Evolutionary conservation across 805 yeast genomes (phyloP), one percentile per base, ranked within the genome.

Genomic region (Myxozyma monticola): DNA sequence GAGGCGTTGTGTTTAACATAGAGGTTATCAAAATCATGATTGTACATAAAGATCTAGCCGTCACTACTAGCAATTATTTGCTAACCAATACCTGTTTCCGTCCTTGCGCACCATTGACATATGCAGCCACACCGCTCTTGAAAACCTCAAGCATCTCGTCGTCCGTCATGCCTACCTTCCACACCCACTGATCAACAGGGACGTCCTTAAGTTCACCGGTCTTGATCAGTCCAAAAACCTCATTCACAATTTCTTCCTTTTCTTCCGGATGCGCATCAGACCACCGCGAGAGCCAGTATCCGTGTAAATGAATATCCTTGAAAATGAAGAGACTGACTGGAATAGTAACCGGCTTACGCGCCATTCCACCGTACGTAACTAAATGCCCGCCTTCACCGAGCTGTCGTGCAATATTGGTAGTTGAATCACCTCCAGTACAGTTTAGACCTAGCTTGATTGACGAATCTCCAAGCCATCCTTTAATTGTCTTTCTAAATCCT

Each of bases 351-450:
- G 99, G 99, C 70, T 88, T 90, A 75, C 84, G 82, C 2, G 97
- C 88, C 99, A 93, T 93, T 33, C 96, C 98, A 29, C 99, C 99
- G 65, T 93, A 93, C 1, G 98, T 88, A 60, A 89, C 79, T 74
- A 93, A 72, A 41, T 82, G 77, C 1, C 93, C 96, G 60, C 86
- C 80, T 14, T 73, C 70, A 33, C 80, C 81, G 48, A 93, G 75
- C 66, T 89, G 91, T 60, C 96, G 77, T 8, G 96, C 91, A 60
- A 93, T 75, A 36, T 84, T 84, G 0, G 95, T 76, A 18, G 88
- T 79, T 31, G 88, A 84, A 53, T 84, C 78, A 29, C 99, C 99
- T 47, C 99, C 97, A 30, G 95, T 91, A 63, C 96, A 87, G 70
- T 93, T 93, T 58, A 93, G 73, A 1, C 88, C 99, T 44, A 93